phyloP scores from a whole-genome alignment of 495 filamentous ascomycete genomes.

The Staphylotrichum longicolle region DNA sequence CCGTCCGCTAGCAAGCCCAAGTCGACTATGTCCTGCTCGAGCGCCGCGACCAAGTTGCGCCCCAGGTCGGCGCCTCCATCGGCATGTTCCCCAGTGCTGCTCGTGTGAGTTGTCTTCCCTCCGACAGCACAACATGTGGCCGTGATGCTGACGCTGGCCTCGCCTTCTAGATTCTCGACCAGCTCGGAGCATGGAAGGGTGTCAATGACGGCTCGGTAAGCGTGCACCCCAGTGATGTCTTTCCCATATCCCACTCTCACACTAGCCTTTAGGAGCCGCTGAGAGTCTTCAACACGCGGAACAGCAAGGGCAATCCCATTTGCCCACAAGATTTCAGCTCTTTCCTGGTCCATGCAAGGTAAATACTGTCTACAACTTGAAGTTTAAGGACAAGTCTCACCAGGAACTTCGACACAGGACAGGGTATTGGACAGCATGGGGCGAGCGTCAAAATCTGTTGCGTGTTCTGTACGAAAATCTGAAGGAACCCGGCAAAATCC shows the following conservation, averaged over 20 bases:
- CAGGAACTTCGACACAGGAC: conserved; percentile 27
- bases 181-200: conserved; percentile 39
- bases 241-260: background rate
- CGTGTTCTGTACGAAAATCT: conserved; percentile 17
- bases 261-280: background rate
- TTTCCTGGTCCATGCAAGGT: conserved; percentile 9
- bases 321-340: background rate
- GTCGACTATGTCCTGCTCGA: conserved; percentile 28
- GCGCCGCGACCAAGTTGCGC: conserved; percentile 19
- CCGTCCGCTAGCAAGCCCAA: conserved; percentile 14
- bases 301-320: conserved; percentile 5
- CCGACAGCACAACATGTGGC: background rate
- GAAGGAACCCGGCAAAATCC: conserved; percentile 20
- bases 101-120: conserved; percentile 13
- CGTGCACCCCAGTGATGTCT: conserved; percentile 1
- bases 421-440: conserved; percentile 16
- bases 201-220: conserved; percentile 20
- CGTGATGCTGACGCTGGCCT: background rate
- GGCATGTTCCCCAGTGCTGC: conserved; percentile 22
- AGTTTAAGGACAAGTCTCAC: background rate
- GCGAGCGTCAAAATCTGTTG: conserved; percentile 24
- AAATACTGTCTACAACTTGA: background rate
- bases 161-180: conserved; percentile 26
- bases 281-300: background rate
- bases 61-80: conserved; percentile 26